Evolutionary conservation across 2,329 filamentous ascomycete species (phyloP), one percentile per base, ranked within the genome.

Genomic region (Fusarium decemcellulare): DNA sequence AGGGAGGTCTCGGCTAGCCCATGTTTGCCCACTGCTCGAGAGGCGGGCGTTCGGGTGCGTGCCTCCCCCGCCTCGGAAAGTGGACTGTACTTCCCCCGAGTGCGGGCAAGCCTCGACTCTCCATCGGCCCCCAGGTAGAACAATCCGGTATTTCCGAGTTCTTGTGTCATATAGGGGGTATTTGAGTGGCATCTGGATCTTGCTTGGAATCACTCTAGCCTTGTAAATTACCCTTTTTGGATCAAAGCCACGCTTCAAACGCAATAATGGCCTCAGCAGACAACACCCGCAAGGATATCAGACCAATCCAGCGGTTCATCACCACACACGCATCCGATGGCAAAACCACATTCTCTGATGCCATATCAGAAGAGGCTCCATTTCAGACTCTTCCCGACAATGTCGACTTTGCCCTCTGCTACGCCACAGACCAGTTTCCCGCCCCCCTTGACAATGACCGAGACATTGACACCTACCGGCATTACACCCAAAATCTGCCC

Each of bases 351-450:
- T 59, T 59, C 12, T 50, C 43, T 6, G 27, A 59, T 32, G 23
- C 34, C 44, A 42, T 59, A 23, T 15, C 44, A 18, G 55, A 59
- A 32, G 34, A 40, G 14, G 32, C 46, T 8, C 44, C 44, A 1
- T 50, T 50, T n/a, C 30, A 50, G 34, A 42, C 44, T 23, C 34
- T 59, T 32, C 44, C 44, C 15, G 46, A 59, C 34, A 34, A 46
- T 30, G 55, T 27, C 18, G 55, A 51, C 23, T 59, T 59, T 36
- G 37, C 34, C n/a, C 55, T 59, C 37, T 50, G 44, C 27, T 59
- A 59, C 37, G 55, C 55, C 32, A 59, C 55, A 8, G 37, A 59
- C 46, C 10, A 50, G 27, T 51, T 51, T 23, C 55, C 55, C n/a
- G 46, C 51, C n/a, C 5, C 15, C 3, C 14, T 59, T 36, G 27